Base-by-base conservation (phyloP, 148 eudicot genomes). In the Hydrangea macrophylla region DNA sequence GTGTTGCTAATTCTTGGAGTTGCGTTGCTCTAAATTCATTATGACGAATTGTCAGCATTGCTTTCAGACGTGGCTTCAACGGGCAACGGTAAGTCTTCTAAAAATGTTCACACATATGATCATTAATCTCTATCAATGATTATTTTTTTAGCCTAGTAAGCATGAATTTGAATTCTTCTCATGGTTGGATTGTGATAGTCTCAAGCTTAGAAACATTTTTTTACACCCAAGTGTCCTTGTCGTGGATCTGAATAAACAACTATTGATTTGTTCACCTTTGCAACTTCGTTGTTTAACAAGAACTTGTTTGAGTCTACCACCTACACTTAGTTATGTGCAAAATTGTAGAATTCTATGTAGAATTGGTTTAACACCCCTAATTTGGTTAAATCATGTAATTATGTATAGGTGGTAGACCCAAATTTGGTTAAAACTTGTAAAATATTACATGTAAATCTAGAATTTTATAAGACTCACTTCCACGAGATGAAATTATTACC, bases 71-170 rank as follows among this genome's bases (percentile, higher is more conserved):
- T 33, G 59, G 44, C 40, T 65, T 28, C 33, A 25, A 31, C 50
- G 51, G 70, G 23, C 59, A 66, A 9, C 48, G 3, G 45, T 24
- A 66, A 53, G 61, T 55, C 24, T 37, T 67, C 51, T 44, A 55
- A 26, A 54, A 15, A 33, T 18, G 17, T 60, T 17, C 24, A 31
- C 9, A 4, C n/a, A 30, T 26, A 20, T 50, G 15, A 6, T 39
- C 22, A 50, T 26, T 24, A 48, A n/a, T 5, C 37, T 48, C 50
- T 17, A 25, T 37, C 18, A 55, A 5, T 37, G 35, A n/a, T 12
- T 55, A 15, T 55, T 18, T 35, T 55, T 26, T 33, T 48, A 15
- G 6, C 23, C 53, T 48, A 48, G 51, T 12, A 7, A n/a, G 26
- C 12, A 39, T 15, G 37, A n/a, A 24, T 48, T 20, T 48, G 39